Percentiles rank a stretch among this genome's conserved stretches.
phyloP scores from a whole-genome alignment of 1,284 basidiomycete species.

The Naganishia sp. region DNA sequence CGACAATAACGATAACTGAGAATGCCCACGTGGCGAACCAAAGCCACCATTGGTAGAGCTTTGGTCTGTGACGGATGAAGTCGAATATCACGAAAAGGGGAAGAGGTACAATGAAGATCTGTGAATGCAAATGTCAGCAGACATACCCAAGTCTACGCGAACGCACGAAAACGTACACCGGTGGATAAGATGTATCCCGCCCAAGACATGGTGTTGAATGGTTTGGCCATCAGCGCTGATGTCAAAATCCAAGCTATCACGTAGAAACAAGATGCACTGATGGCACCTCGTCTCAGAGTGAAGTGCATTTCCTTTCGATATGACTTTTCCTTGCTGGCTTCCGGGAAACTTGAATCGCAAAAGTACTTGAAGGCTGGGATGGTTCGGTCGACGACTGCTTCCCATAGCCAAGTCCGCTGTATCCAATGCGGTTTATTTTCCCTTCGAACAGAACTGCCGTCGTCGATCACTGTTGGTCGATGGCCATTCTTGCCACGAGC shows the following conservation, averaged over 20 bases:
- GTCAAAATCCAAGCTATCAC: slow-evolving; percentile 47
- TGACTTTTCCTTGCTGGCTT: slow-evolving; percentile 45
- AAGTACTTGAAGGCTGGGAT: slow-evolving; percentile 47
- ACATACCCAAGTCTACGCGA: neutral
- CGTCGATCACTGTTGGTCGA: slow-evolving; percentile 33
- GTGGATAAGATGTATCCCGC: slow-evolving; percentile 44
- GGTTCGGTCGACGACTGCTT: slow-evolving; percentile 39
- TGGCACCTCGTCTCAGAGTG: slow-evolving; percentile 40
- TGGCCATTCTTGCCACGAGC: slow-evolving; percentile 10
- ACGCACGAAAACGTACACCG: slow-evolving; percentile 39
- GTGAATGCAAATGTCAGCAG: neutral
- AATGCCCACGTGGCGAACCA: slow-evolving; percentile 36
- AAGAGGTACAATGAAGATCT: slow-evolving; percentile 47
- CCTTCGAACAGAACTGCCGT: slow-evolving; percentile 33
- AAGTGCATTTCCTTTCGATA: slow-evolving; percentile 52
- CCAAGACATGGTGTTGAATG: slow-evolving; percentile 39
- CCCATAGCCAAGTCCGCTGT: slow-evolving; percentile 37
- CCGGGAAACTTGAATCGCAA: slow-evolving; percentile 48
- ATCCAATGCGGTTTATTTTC: slow-evolving; percentile 35
- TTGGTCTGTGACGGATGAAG: slow-evolving; percentile 40
- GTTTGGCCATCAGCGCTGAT: slow-evolving; percentile 38
- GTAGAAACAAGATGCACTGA: slow-evolving; percentile 42
- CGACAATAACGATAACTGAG: slow-evolving; percentile 45
- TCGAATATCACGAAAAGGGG: slow-evolving; percentile 46
- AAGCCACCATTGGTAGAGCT: slow-evolving; percentile 48